A percentile compares a stretch with the other conserved stretches of the same genome.
phyloP scores from a whole-genome alignment of 257 asterid genomes.

The Capsicum baccatum region DNA sequence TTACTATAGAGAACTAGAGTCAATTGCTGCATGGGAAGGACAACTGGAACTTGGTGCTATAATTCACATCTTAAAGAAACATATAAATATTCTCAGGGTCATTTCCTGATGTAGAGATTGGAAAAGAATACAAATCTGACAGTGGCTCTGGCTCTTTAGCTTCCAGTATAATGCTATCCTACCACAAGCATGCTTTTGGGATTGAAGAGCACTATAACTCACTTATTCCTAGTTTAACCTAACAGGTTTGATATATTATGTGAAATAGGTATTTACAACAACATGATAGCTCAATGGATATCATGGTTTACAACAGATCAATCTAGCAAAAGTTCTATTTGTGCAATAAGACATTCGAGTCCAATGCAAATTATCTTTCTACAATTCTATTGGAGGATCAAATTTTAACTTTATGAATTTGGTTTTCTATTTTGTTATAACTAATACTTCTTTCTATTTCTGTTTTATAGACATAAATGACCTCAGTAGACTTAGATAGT shows the following conservation, averaged over 20 bases:
- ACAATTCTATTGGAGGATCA: neutral
- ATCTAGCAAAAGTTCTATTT: neutral
- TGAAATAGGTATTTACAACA: neutral
- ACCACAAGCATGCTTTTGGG: constrained; percentile 93
- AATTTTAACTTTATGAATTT: neutral
- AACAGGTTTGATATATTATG: constrained; percentile 26
- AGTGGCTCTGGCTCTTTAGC: constrained; percentile 38
- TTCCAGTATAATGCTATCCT: constrained; percentile 72
- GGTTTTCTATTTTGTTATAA: neutral
- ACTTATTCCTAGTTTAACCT: constrained; percentile 54
- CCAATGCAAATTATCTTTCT: neutral
- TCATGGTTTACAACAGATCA: neutral
- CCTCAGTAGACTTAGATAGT: no score
- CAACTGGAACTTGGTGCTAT: constrained; percentile 94
- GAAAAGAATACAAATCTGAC: constrained; percentile 76
- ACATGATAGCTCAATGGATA: constrained; percentile 10
- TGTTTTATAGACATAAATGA: no score
- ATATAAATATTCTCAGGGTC: constrained; percentile 82
- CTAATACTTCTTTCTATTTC: neutral
- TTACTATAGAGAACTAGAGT: constrained; percentile 81
- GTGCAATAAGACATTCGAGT: neutral
- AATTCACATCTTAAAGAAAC: constrained; percentile 88
- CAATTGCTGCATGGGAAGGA: constrained; percentile 98
- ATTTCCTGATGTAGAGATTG: constrained; percentile 99
- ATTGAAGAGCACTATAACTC: constrained; percentile 98